Evolutionary conservation across 1,284 basidiomycete genomes (phyloP).

Genomic region (Schizophyllum amplum): DNA sequence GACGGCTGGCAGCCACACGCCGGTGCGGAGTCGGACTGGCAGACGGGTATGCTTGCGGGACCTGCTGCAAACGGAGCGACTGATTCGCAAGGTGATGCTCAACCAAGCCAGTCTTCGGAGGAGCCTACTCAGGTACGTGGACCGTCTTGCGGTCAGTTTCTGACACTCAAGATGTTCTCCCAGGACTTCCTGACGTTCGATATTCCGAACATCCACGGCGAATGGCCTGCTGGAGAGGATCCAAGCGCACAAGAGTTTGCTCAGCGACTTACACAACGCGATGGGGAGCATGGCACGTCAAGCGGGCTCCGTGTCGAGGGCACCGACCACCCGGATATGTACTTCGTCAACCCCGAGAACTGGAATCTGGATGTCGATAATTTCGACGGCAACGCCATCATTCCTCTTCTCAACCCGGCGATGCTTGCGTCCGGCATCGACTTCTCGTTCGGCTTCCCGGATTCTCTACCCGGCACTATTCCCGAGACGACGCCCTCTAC

Average conservation of each 20-base stretch:
- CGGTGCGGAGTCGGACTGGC: not conserved
- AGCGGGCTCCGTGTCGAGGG: not conserved
- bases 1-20: not conserved
- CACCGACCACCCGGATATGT: not conserved
- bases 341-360: not conserved
- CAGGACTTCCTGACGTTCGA: not conserved
- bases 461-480: too few species aligned
- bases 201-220: not conserved
- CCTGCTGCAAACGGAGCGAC: not conserved
- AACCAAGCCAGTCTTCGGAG: not conserved
- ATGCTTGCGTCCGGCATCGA: not conserved
- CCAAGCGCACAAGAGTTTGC: not conserved
- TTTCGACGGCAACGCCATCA: not conserved
- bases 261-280: not conserved
- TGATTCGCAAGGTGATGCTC: not conserved
- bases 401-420: not conserved
- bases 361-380: not conserved
- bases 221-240: not conserved
- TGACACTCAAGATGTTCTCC: not conserved
- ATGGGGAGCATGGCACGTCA: not conserved
- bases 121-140: not conserved
- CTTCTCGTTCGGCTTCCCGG: not conserved
- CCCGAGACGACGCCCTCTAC: not conserved
- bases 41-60: not conserved
- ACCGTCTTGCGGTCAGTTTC: not conserved